Evolutionary conservation across 257 asterid species (phyloP).

Genomic region (Cordia subcordata): DNA sequence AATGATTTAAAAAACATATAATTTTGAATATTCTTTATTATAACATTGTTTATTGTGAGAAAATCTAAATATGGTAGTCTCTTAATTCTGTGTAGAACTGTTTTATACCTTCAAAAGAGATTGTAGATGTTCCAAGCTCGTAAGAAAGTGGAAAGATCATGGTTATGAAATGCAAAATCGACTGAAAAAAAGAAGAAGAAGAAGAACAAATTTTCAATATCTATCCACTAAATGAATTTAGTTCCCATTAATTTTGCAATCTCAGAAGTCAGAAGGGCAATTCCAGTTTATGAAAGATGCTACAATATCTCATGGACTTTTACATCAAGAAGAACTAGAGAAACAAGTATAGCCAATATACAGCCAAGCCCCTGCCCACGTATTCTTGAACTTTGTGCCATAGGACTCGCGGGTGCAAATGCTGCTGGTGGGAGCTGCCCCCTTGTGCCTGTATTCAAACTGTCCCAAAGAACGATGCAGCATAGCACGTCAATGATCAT

Average conservation of each 20-base stretch:
- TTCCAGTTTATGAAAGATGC: no score
- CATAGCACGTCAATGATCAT: neutral
- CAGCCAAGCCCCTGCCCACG: slow-evolving; percentile 11
- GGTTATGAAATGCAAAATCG: no score
- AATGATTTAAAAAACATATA: no score
- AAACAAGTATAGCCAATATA: slow-evolving; percentile 26
- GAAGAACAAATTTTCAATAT: neutral
- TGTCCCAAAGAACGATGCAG: slow-evolving; percentile 21
- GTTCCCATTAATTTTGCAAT: neutral
- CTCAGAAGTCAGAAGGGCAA: neutral
- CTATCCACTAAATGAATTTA: neutral
- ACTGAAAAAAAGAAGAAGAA: no score
- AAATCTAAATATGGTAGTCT: no score
- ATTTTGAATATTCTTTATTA: no score
- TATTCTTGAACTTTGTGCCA: slow-evolving; percentile 28
- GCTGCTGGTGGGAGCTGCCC: slow-evolving; percentile 47
- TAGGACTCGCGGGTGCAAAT: slow-evolving; percentile 43
- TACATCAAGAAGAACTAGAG: slow-evolving; percentile 25
- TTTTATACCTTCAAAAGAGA: no score
- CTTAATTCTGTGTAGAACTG: no score
- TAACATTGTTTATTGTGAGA: no score
- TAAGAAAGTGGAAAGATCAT: no score
- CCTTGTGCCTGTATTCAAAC: slow-evolving; percentile 40
- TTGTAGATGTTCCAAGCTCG: no score
- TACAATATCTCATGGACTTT: slow-evolving; percentile 21